Conservation (phyloP, 257 asterid species). For the Jaltomata sinuosa region DNA sequence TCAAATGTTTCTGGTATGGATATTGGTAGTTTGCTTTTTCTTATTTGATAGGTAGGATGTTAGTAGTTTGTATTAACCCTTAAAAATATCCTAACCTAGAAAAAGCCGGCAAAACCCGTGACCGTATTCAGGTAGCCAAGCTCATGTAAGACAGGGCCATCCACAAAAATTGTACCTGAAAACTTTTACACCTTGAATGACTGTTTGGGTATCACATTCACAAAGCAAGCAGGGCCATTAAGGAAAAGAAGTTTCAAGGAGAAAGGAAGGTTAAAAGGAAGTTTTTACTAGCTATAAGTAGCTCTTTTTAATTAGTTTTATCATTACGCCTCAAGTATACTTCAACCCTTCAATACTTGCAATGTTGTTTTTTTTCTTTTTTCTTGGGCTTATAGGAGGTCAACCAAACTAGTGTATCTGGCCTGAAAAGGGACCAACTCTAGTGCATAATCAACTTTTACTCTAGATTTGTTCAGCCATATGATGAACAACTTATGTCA, state of each 20-base stretch:
- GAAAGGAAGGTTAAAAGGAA: background rate
- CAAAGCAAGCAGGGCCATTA: background rate
- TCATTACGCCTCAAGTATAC: background rate
- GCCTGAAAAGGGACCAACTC: background rate
- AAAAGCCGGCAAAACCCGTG: background rate
- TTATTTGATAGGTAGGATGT: background rate
- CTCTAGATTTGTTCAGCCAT: background rate
- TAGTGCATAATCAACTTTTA: background rate
- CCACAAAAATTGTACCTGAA: background rate
- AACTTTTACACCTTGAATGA: background rate
- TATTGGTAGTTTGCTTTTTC: background rate
- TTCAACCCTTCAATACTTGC: background rate
- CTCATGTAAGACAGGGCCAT: background rate
- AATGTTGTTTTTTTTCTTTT: background rate
- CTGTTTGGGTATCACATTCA: background rate
- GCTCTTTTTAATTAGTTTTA: too few species aligned
- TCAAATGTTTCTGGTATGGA: background rate
- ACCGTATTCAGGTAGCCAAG: background rate
- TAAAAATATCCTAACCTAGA: background rate
- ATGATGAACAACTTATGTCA: background rate
- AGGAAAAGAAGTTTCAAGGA: background rate
- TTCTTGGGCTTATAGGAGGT: background rate
- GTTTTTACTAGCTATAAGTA: background rate
- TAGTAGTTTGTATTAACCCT: background rate
- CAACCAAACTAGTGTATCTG: background rate